Conservation (phyloP, 768 basidiomycete species). For the Flagelloscypha sp. region DNA sequence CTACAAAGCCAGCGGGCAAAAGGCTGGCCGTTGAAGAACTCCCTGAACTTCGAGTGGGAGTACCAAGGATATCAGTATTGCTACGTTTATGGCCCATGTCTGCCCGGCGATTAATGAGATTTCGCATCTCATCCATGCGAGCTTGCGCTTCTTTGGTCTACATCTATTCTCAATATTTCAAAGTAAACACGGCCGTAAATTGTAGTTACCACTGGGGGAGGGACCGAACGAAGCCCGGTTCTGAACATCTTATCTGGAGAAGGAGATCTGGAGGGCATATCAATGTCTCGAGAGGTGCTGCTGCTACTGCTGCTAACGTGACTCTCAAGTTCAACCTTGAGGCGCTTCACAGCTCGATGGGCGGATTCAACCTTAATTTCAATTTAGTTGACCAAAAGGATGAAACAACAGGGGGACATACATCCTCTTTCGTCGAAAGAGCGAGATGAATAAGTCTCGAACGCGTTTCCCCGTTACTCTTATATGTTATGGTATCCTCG, state of each 20-base stretch:
- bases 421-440: conserved; percentile 58
- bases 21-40: too few species aligned
- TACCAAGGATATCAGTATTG: too few species aligned
- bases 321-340: conserved; percentile 61
- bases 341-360: conserved; percentile 62
- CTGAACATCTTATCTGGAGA: conserved; percentile 53
- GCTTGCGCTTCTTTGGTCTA: conserved; percentile 72
- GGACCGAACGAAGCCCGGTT: conserved; percentile 34
- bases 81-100: too few species aligned
- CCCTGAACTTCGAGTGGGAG: too few species aligned
- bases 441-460: conserved; percentile 42
- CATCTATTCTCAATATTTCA: conserved; percentile 1
- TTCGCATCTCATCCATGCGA: conserved; percentile 78
- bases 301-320: conserved; percentile 22
- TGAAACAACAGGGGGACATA: conserved; percentile 24
- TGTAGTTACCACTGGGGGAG: conserved; percentile 15
- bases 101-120: conserved; percentile 56
- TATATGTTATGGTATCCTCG: conserved; percentile 31
- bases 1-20: too few species aligned
- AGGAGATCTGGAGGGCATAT: conserved; percentile 33
- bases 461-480: conserved; percentile 31
- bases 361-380: conserved; percentile 60
- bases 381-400: neutral
- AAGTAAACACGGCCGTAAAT: conserved; percentile 3
- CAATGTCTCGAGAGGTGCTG: conserved; percentile 15